Evolutionary conservation across 768 basidiomycete species (phyloP), one percentile per base, ranked within the genome.

Genomic region (Xerocomellus dryophilus): DNA sequence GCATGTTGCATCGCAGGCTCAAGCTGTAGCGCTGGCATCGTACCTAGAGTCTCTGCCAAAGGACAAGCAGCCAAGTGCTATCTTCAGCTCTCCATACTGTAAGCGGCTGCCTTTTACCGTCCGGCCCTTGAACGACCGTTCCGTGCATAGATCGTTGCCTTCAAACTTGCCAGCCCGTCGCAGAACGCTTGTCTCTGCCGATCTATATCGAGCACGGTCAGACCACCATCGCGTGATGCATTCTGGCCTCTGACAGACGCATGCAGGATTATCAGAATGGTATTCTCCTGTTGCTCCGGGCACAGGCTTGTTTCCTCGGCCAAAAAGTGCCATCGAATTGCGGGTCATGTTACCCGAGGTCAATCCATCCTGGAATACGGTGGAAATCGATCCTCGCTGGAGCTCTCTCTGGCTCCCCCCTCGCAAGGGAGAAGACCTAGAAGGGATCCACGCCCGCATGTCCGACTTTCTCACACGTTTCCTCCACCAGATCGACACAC

Each of bases 81-180:
- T 93, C 52, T 86, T 90, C 68, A 90, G 88, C 11, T 93, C 90
- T 10, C 90, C 90, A 8, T 92, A 88, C 65, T 93, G 90, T 90
- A 51, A 68, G 73, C 63, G 4, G 27, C 10, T 43, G 36, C 29
- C n/a, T 47, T 43, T 41, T 5, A 20, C 50, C 20, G 15, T 47
- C 34, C 32, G 18, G 15, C 31, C 29, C 21, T 31, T 20, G 43
- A 46, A 29, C 15, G 44, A 51, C 20, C 7, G 9, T 39, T 25
- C 20, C 23, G 18, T 9, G 34, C 60, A 10, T 29, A 92, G 90
- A 93, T 72, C 87, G 92, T n/a, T 93, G 92, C 67, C 74, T 93
- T 21, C 91, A 94, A 66, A 94, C 92, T 0, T 72, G 85, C 2
- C 74, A 78, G 31, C 90, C 92, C 2, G 71, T 78, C 3, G 81